Evolutionary conservation across 257 asterid genomes (phyloP), one percentile per base, ranked within the genome.

Genomic region (Solanum dulcamara): DNA sequence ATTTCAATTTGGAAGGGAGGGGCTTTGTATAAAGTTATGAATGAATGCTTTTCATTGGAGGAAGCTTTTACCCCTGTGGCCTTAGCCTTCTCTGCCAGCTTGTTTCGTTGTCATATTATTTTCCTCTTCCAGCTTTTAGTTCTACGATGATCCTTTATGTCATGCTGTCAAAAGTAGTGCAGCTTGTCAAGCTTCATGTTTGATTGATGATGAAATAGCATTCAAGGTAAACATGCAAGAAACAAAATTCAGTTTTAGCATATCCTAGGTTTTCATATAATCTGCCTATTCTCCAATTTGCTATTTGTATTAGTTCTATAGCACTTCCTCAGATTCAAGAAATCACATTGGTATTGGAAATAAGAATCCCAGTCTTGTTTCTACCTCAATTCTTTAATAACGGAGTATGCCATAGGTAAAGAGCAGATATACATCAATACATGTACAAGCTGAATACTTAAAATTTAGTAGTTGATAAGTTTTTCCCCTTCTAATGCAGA

Each of bases 401-500:
- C 2, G 26, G 28, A 48, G 42, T 77, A 42, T 46, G 42, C 62
- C 62, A 26, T 77, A 77, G 10, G 46, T 75, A 1, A 74, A 40
- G n/a, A 44, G 33, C 37, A 15, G 14, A 12, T n/a, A 46, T 26
- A 77, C 42, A 3, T 24, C 30, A n/a, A n/a, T n/a, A n/a, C n/a
- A n/a, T n/a, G n/a, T n/a, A 24, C 22, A 40, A 26, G 37, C 59
- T 32, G 66, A 57, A 84, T 10, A 37, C 22, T 51, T n/a, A 84
- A 22, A 20, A 24, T 59, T 18, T 51, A 51, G 18, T 35, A 6
- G 10, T 85, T 48, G 22, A 30, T 35, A 24, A 66, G n/a, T 22
- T 82, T 48, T 17, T 10, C 48, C 81, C 60, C 80, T 26, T 79
- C 59, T 79, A 85, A 28, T 89, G 87, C 85, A 95, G 98, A 95